Evolutionary conservation across 768 basidiomycete species (phyloP).

Genomic region (Coprinopsis strossmayeri): DNA sequence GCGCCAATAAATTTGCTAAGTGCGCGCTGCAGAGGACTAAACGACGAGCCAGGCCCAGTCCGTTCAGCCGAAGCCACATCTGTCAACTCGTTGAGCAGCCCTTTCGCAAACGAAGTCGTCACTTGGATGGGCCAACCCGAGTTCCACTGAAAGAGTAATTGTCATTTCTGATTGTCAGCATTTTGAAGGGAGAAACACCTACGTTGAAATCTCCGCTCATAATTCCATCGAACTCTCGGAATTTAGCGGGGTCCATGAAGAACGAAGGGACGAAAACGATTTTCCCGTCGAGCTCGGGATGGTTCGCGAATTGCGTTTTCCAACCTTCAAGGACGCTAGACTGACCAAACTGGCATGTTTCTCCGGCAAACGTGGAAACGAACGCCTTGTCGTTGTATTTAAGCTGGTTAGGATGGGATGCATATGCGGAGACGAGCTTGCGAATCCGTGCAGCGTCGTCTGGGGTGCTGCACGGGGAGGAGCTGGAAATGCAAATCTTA

Average conservation of each 20-base stretch:
- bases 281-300: slow-evolving; percentile 37
- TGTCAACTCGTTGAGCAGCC: slow-evolving; percentile 18
- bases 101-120: slow-evolving; percentile 33
- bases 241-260: slow-evolving; percentile 49
- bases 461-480: slow-evolving; percentile 44
- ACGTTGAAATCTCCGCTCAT: slow-evolving; percentile 61
- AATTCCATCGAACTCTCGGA: slow-evolving; percentile 37
- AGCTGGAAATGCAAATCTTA: slow-evolving; percentile 24
- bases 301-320: slow-evolving; percentile 44
- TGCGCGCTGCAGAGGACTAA: slow-evolving; percentile 17
- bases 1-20: slow-evolving; percentile 38
- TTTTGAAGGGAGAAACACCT: slow-evolving; percentile 15
- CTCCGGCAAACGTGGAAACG: slow-evolving; percentile 69
- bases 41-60: no score
- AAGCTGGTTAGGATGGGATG: slow-evolving; percentile 54
- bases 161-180: slow-evolving; percentile 3
- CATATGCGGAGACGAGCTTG: slow-evolving; percentile 46
- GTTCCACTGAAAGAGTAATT: slow-evolving; percentile 52
- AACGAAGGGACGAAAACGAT: slow-evolving; percentile 68
- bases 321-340: slow-evolving; percentile 45
- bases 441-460: slow-evolving; percentile 45
- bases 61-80: no score
- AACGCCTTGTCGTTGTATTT: slow-evolving; percentile 38
- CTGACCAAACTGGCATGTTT: slow-evolving; percentile 62
- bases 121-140: slow-evolving; percentile 70